Conservation (phyloP, 2,329 filamentous ascomycete species). For the Aspergillus aculeatus region DNA sequence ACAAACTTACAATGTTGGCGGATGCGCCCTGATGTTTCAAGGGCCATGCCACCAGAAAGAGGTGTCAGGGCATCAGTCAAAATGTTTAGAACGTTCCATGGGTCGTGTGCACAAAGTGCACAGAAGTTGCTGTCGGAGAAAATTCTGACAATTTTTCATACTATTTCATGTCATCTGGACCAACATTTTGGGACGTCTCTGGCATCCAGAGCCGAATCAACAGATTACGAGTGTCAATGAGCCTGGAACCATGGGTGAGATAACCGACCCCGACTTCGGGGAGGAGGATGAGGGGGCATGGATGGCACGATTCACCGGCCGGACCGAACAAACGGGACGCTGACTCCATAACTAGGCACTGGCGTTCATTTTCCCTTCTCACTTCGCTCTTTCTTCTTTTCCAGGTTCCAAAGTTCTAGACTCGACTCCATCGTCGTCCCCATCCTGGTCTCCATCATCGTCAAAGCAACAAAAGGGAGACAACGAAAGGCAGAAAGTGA, state of each 20-base stretch:
- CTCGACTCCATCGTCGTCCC: not conserved
- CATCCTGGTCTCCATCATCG: not conserved
- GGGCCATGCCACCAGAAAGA: not conserved
- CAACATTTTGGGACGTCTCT: not conserved
- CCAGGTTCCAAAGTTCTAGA: not conserved
- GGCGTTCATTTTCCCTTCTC: not conserved
- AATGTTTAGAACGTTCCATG: not conserved
- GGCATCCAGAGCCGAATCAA: not conserved
- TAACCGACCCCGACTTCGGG: not conserved
- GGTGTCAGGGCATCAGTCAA: not conserved
- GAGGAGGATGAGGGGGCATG: not conserved
- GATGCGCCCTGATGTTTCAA: not conserved
- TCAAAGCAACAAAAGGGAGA: not conserved
- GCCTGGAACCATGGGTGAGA: not conserved
- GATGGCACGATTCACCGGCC: not conserved
- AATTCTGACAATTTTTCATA: not conserved
- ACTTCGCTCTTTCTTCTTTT: not conserved
- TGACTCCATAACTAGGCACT: not conserved
- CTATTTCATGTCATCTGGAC: not conserved
- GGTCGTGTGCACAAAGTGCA: not conserved
- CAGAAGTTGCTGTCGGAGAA: not conserved
- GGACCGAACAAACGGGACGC: not conserved
- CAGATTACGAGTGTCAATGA: not conserved
- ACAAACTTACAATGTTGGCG: not conserved
- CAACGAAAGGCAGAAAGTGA: not conserved